These are phyloP conservation scores for Spiraea crenata DNA, from an alignment of 331 rosid species.

Conservation along the genomic window DNA sequence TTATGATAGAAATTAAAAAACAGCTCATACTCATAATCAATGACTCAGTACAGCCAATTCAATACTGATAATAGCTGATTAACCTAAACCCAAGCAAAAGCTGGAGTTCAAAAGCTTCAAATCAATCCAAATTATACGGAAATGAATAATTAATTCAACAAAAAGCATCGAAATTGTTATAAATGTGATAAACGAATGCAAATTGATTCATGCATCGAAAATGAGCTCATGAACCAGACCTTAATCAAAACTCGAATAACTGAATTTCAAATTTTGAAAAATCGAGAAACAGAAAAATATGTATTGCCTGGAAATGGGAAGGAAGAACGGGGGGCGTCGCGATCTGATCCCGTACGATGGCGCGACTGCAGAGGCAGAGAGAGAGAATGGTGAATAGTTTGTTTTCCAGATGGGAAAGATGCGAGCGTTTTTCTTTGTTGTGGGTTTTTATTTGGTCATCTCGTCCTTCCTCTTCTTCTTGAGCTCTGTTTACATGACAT, in stretches of 20 bases:
- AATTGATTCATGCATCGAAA: background rate
- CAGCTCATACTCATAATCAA: background rate
- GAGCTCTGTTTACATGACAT: background rate
- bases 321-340: conserved; percentile 3
- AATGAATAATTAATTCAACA: background rate
- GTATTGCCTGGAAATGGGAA: conserved; percentile 16
- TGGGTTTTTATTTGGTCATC: conserved; percentile 4
- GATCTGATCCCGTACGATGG: conserved; percentile 24
- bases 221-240: background rate
- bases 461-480: background rate
- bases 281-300: background rate
- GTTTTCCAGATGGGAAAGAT: background rate
- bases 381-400: background rate
- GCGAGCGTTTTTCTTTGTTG: background rate
- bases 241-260: background rate
- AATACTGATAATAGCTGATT: conserved; percentile 2
- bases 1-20: background rate
- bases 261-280: background rate
- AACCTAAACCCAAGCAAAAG: background rate
- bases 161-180: background rate
- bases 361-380: background rate
- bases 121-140: conserved; percentile 1
- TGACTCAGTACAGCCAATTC: conserved; percentile 2
- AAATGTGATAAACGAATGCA: background rate
- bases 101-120: conserved; percentile 7